Conservation (phyloP, 106 monocot species). For the Agapanthus africanus region DNA sequence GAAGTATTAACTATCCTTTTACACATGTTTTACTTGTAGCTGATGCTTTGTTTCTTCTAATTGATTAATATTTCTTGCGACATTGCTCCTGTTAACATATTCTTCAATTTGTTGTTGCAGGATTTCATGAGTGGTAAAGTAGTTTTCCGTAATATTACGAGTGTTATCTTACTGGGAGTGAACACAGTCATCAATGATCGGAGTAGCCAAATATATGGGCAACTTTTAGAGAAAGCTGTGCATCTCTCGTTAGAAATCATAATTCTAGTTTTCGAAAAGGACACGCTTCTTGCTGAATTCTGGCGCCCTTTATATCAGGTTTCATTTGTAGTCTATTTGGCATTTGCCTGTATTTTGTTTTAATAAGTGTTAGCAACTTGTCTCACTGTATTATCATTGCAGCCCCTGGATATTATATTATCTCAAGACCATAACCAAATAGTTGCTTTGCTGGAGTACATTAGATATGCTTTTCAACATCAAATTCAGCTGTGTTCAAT, state of each 20-base stretch:
- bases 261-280: conserved; percentile 71
- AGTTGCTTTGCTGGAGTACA: conserved; percentile 77
- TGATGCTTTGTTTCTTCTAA: not conserved
- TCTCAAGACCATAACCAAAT: conserved; percentile 78
- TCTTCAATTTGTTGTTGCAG: conserved; percentile 31
- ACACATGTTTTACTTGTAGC: not conserved
- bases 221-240: conserved; percentile 66
- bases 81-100: not conserved
- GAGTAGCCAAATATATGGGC: conserved; percentile 59
- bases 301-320: conserved; percentile 97
- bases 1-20: not conserved
- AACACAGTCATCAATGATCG: conserved; percentile 63
- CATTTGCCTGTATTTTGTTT: conserved; percentile 2
- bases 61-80: not conserved
- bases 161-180: conserved; percentile 69
- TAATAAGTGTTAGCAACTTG: conserved; percentile 4
- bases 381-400: conserved; percentile 18
- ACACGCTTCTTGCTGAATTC: conserved; percentile 71
- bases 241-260: conserved; percentile 75
- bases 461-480: conserved; percentile 69
- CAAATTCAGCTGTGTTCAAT: conserved; percentile 79
- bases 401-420: conserved; percentile 89
- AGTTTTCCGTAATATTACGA: conserved; percentile 83
- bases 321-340: not conserved
- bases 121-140: conserved; percentile 93